phyloP scores from a whole-genome alignment of 306 rosid genomes.

The Leucaena leucocephala region DNA sequence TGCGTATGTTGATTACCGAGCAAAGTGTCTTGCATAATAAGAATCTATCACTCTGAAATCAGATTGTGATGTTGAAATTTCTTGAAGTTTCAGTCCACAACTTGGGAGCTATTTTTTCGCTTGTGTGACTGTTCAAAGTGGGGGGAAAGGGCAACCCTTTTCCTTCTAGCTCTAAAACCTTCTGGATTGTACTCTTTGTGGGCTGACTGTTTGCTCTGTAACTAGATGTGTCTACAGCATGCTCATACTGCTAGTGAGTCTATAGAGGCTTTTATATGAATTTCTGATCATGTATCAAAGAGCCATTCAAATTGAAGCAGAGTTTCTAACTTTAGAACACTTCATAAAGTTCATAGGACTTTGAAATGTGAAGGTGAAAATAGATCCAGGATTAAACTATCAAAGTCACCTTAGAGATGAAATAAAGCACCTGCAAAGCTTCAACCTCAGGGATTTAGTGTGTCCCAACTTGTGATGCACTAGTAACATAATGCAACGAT shows the following conservation, averaged over 20 bases:
- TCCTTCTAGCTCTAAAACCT: constrained; percentile 13
- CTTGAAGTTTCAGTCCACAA: constrained; percentile 11
- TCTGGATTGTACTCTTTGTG: neutral
- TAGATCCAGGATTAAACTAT: neutral
- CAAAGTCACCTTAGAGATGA: neutral
- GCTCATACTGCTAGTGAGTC: neutral
- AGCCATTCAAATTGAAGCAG: constrained; percentile 7
- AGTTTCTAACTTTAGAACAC: neutral
- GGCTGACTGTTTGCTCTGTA: constrained; percentile 1
- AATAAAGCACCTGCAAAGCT: neutral
- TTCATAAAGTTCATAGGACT: constrained; percentile 15
- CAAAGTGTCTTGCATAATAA: constrained; percentile 12
- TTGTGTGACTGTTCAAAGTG: neutral
- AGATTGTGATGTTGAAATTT: constrained; percentile 5
- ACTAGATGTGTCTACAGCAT: neutral
- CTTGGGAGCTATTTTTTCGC: neutral
- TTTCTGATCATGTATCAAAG: neutral
- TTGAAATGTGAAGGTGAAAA: constrained; percentile 1
- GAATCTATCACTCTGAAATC: neutral
- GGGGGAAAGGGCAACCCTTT: constrained; percentile 7
- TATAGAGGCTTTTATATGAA: constrained; percentile 18
- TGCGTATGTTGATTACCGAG: constrained; percentile 17
- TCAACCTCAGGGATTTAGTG: constrained; percentile 26
- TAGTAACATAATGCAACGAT: neutral
- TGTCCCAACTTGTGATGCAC: constrained; percentile 27